Base-by-base conservation (phyloP, 2,329 filamentous ascomycete genomes). In the Ceratocystiopsis sp. region DNA sequence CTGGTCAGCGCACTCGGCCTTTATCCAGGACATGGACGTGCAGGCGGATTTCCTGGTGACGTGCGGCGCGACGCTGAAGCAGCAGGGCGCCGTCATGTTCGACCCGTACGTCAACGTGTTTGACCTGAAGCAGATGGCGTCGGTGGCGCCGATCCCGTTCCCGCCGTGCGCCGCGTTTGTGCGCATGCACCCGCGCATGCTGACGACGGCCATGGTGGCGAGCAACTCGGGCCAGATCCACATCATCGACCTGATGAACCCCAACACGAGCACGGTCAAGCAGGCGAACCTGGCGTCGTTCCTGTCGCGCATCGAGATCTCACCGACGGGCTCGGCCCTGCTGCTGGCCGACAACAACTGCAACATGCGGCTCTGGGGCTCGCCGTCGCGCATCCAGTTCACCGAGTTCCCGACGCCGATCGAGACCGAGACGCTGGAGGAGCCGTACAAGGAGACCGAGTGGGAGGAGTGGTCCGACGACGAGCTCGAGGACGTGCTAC, bases 11-110 rank as follows among this genome's bases (percentile, higher is more conserved):
- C 91, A 98, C 56, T 80, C 80, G 2, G 83, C 84, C 10, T 75
- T 78, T 42, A 84, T 98, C 57, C 94, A 85, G 59, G 89, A 96
- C 58, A 95, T 98, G 84, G 91, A 98, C 63, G 85, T 87, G 10
- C 84, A 91, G 56, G 84, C 91, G 55, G 89, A 96, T 58, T 91
- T 91, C 51, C 77, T 98, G 43, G 82, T 96, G 18, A 96, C 91
- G 5, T 98, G 91, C 59, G 91, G 91, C 34, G 93, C 84, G 61
- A 93, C 89, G 1, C 72, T 85, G 19, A 76, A 89, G 51, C 85
- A 87, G 54, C 69, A 84, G 50, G 75, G 80, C 34, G 61, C 64
- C 2, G 82, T 83, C 49, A 86, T 93, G 65, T 74, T 93, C 33
- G 91, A 98, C 55, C 84, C 86, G 0, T 78, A 96, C 46, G 84